Evolutionary conservation across 202 grass and related monocot species (phyloP).

Genomic region (Panicum virgatum): DNA sequence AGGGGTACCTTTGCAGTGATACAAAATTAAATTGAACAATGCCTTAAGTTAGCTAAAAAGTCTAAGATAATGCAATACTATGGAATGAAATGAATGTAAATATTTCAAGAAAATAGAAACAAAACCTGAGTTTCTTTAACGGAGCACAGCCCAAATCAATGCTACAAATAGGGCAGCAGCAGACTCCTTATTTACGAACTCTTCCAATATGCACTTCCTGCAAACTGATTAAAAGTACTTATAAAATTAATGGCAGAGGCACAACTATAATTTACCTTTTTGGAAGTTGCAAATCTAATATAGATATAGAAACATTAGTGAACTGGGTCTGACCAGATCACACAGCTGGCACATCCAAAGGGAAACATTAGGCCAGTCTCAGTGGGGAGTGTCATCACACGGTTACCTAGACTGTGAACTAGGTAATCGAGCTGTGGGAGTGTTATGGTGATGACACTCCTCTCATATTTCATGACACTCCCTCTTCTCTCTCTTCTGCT

Average conservation of each 20-base stretch:
- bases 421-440: too few relatives aligned
- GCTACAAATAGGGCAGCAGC: constrained; percentile 64
- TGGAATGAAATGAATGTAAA: not conserved
- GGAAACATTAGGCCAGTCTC: too few relatives aligned
- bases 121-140: constrained; percentile 69
- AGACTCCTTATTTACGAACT: constrained; percentile 56
- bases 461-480: too few relatives aligned
- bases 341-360: not conserved
- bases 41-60: not conserved
- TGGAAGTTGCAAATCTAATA: not conserved
- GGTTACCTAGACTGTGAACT: too few relatives aligned
- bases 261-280: not conserved
- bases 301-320: not conserved
- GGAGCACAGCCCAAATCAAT: constrained; percentile 72
- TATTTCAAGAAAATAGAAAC: constrained; percentile 22
- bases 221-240: constrained; percentile 57
- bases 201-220: constrained; percentile 68
- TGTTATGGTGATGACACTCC: too few relatives aligned
- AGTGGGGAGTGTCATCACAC: too few relatives aligned
- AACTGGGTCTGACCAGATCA: not conserved
- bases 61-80: not conserved
- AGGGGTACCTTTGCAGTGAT: not conserved
- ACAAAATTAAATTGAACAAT: not conserved
- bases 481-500: too few relatives aligned
- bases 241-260: constrained; percentile 14